These are phyloP conservation scores for Populus pruinosa DNA, from an alignment of 345 rosid species.

Conservation along the genomic window DNA sequence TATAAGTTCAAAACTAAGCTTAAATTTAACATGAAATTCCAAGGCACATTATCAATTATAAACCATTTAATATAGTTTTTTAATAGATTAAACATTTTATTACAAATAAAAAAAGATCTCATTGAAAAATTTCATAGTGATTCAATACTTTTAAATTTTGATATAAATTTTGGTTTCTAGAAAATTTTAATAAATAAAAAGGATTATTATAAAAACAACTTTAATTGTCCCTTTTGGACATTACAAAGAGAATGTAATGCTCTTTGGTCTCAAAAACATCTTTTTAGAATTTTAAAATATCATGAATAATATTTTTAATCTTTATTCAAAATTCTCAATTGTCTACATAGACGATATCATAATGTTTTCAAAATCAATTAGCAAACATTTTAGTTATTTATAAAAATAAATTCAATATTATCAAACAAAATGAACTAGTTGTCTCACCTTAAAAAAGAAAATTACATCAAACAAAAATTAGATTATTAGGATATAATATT, in stretches of 20 bases:
- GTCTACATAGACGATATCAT: not conserved
- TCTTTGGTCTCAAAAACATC: rapidly evolving
- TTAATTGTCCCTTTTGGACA: not conserved
- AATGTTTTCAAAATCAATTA: not conserved
- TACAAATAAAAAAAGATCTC: not conserved
- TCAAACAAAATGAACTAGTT: not conserved
- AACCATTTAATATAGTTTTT: not conserved
- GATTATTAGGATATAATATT: not conserved
- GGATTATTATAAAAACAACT: not conserved
- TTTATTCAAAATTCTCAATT: not conserved
- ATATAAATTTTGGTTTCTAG: not conserved
- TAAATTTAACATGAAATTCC: not conserved
- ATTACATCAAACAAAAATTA: not conserved
- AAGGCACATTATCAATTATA: not conserved
- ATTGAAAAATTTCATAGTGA: not conserved
- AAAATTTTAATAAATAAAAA: not conserved
- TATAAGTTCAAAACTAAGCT: not conserved
- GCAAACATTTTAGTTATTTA: not conserved
- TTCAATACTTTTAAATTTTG: not conserved
- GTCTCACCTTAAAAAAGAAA: not conserved
- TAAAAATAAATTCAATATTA: not conserved
- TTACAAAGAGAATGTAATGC: not conserved
- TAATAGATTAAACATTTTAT: not conserved
- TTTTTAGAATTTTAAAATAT: not conserved
- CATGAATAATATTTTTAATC: not conserved